These are phyloP conservation scores for Globisporangium radiosum DNA, from an alignment of 352 stramenopile species.

Conservation along the genomic window DNA sequence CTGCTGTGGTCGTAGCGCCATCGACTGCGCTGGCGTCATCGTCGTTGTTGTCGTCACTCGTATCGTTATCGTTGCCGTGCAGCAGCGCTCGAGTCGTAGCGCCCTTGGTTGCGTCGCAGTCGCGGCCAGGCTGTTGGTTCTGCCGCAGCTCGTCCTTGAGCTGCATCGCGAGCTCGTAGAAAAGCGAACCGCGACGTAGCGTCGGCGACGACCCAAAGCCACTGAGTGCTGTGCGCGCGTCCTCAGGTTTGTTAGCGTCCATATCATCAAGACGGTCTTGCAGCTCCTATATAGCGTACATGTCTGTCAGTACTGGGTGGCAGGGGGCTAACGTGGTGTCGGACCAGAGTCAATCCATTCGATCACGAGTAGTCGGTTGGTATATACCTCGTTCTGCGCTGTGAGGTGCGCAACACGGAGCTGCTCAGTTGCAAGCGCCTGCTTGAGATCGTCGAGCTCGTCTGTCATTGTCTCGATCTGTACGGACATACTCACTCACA, in stretches of 20 bases:
- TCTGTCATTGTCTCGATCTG: slow-evolving; percentile 20
- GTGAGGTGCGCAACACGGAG: slow-evolving; percentile 25
- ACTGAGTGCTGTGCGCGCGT: background rate
- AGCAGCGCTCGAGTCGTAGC: background rate
- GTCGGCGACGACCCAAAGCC: slow-evolving; percentile 5
- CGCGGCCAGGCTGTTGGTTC: background rate
- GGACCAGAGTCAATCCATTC: too few species aligned
- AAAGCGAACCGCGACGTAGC: slow-evolving; percentile 32
- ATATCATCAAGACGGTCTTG: slow-evolving; percentile 12
- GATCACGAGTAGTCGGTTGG: background rate
- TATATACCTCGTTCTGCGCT: slow-evolving; percentile 18
- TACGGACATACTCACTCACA: background rate
- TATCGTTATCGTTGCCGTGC: background rate
- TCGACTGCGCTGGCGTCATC: background rate
- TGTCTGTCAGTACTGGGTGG: background rate
- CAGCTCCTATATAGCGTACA: slow-evolving; percentile 16
- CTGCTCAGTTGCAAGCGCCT: slow-evolving; percentile 27
- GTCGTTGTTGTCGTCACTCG: slow-evolving; percentile 2
- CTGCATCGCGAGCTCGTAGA: slow-evolving; percentile 39
- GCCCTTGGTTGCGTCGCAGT: background rate
- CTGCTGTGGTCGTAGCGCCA: background rate
- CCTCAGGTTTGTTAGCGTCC: background rate
- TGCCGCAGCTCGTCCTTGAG: slow-evolving; percentile 19
- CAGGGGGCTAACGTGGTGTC: background rate
- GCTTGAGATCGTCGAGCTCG: slow-evolving; percentile 32